Percentiles rank a stretch among this genome's conserved stretches.
Conservation (phyloP, 176 grass and related monocot species). For the Echinochloa phyllopogon region DNA sequence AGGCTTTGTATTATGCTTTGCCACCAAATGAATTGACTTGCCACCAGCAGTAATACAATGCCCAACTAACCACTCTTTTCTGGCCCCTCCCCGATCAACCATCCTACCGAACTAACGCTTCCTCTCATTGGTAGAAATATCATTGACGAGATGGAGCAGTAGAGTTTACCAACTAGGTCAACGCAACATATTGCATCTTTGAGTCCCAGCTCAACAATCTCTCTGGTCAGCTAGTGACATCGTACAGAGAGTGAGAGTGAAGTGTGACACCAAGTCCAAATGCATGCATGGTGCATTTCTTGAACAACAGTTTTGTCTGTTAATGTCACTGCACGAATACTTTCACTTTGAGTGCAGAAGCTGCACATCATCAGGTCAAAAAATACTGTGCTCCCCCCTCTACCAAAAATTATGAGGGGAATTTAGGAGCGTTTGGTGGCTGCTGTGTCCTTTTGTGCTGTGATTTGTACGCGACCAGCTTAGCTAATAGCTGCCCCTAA, state of each 20-base stretch:
- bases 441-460: not conserved
- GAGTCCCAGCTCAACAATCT: conserved; percentile 42
- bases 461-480: conserved; percentile 14
- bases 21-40: conserved; percentile 59
- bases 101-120: conserved; percentile 34
- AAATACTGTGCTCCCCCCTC: not conserved
- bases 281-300: conserved; percentile 20
- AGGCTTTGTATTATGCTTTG: conserved; percentile 36
- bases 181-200: conserved; percentile 30
- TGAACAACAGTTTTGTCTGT: conserved; percentile 3
- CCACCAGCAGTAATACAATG: conserved; percentile 44
- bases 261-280: conserved; percentile 34
- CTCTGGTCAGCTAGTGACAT: conserved; percentile 15
- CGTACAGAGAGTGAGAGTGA: conserved; percentile 8
- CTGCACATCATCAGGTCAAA: conserved; percentile 2
- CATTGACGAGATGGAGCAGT: conserved; percentile 8
- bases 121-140: not conserved
- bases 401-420: not conserved
- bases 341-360: conserved; percentile 42
- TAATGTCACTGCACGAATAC: not conserved
- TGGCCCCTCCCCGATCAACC: conserved; percentile 32
- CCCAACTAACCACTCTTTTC: conserved; percentile 17
- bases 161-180: conserved; percentile 42
- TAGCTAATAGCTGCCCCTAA: conserved; percentile 17
- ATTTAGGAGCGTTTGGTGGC: conserved; percentile 30